A percentile compares a stretch with the other conserved stretches of the same genome.
Conservation (phyloP, 768 basidiomycete species). For the Pulveroboletus ravenelii region DNA sequence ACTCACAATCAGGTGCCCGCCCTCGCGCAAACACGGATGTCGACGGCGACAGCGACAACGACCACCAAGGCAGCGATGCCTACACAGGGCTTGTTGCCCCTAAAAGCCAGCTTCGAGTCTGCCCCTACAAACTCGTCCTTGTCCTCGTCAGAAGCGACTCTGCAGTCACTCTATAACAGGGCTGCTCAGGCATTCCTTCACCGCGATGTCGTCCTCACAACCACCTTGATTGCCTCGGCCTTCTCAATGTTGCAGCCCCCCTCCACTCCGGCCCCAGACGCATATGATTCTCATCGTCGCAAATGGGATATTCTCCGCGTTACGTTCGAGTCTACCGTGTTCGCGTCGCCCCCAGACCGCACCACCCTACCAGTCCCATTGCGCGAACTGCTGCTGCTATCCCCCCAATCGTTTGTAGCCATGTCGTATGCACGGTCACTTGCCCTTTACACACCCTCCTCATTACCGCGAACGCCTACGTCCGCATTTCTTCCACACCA, state of each 20-base stretch:
- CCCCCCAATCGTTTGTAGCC: constrained; percentile 54
- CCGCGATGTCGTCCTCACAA: constrained; percentile 62
- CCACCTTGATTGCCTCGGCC: constrained; percentile 62
- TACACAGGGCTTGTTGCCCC: constrained; percentile 28
- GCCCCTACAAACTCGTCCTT: constrained; percentile 7
- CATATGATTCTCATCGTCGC: constrained; percentile 49
- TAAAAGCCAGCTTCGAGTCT: constrained; percentile 30
- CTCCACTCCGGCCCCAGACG: constrained; percentile 30
- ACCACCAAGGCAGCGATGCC: constrained; percentile 24
- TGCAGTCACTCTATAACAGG: constrained; percentile 70
- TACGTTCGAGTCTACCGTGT: constrained; percentile 73
- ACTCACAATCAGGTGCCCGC: constrained; percentile 22
- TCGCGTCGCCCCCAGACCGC: constrained; percentile 45
- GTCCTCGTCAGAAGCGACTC: constrained; percentile 41
- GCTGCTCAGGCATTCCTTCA: constrained; percentile 77
- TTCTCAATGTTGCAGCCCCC: constrained; percentile 55
- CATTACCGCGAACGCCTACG: constrained; percentile 34
- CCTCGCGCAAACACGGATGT: constrained; percentile 32
- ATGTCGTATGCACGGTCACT: constrained; percentile 61
- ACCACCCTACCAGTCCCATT: constrained; percentile 47
- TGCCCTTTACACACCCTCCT: constrained; percentile 57
- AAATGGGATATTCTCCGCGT: constrained; percentile 89
- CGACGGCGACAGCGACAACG: constrained; percentile 46
- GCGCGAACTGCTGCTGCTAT: constrained; percentile 48
- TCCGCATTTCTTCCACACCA: constrained; percentile 63